These are phyloP conservation scores for Lepiota venenata DNA, from an alignment of 768 basidiomycete species.

Conservation along the genomic window DNA sequence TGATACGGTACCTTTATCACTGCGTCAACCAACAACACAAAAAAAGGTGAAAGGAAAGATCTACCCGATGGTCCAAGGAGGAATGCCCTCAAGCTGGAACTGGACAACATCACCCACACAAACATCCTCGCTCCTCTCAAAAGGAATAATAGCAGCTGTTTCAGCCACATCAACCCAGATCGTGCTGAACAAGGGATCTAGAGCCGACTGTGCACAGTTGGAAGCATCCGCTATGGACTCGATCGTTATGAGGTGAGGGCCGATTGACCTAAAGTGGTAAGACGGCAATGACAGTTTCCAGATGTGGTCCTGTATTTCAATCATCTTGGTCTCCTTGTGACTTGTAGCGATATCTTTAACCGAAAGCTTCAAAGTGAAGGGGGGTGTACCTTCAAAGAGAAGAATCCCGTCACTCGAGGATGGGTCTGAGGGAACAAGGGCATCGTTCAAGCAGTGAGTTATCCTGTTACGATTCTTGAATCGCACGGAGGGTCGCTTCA, in stretches of 20 bases:
- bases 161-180: conserved; percentile 95
- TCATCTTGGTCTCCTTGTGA: conserved; percentile 52
- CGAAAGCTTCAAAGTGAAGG: conserved; percentile 76
- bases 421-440: conserved; percentile 51
- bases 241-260: conserved; percentile 77
- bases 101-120: conserved; percentile 90
- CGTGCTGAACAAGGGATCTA: conserved; percentile 56
- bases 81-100: conserved; percentile 91
- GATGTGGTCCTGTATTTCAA: conserved; percentile 41
- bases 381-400: conserved; percentile 77
- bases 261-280: conserved; percentile 75
- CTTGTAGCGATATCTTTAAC: conserved; percentile 75
- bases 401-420: conserved; percentile 58
- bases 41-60: conserved; percentile 22
- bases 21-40: background rate
- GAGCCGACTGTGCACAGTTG: conserved; percentile 70
- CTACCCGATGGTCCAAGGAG: conserved; percentile 89
- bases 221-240: conserved; percentile 79
- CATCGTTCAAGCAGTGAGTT: conserved; percentile 74
- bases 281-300: conserved; percentile 76
- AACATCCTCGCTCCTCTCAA: conserved; percentile 73
- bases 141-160: conserved; percentile 87
- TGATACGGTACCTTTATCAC: conserved; percentile 67
- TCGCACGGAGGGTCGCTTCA: conserved; percentile 73
- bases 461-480: conserved; percentile 68